Base-by-base conservation (phyloP, 257 asterid genomes). In the Scutellaria baicalensis region DNA sequence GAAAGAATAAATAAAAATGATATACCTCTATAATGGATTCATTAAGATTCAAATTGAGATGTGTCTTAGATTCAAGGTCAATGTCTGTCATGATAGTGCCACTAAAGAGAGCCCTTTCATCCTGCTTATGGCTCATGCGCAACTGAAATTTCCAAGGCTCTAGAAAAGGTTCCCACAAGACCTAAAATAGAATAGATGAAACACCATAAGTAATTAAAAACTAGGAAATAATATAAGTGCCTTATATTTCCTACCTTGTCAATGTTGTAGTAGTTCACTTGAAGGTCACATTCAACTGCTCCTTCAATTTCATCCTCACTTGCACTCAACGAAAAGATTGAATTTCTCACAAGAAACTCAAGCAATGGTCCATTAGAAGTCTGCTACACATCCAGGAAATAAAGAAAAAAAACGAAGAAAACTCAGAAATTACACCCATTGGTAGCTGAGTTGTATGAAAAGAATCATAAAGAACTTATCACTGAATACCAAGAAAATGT, bases 101-200 rank as follows among this genome's bases (percentile, higher is more conserved):
- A 69, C 78, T 80, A 66, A 88, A 80, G 65, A 89, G 87, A 75
- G 92, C 86, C 75, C 83, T 80, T 56, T 82, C 85, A n/a, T 77
- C 90, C 74, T 75, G 88, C 81, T 76, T 84, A 74, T 88, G 85
- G 60, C 65, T 66, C 77, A 89, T 57, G 83, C 81, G 79, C 72
- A 88, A 77, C 76, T 82, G 91, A 72, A 91, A 78, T 60, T 82
- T 77, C 94, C 96, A 93, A 57, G 97, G 96, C 82, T 93, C 99
- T 61, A 93, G 71, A 59, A 91, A 83, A 73, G 99, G 96, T 81
- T 93, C 97, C 97, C 97, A 93, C 81, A 80, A 84, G 51, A 86
- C 95, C 98, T 93, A 73, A 62, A 70, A 79, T 40, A 66, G 48
- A 68, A 77, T 43, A 73, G 70, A 68, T 17, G 13, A 72, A 48